Evolutionary conservation across 495 filamentous ascomycete species (phyloP).

Genomic region (Neurospora discreta): DNA sequence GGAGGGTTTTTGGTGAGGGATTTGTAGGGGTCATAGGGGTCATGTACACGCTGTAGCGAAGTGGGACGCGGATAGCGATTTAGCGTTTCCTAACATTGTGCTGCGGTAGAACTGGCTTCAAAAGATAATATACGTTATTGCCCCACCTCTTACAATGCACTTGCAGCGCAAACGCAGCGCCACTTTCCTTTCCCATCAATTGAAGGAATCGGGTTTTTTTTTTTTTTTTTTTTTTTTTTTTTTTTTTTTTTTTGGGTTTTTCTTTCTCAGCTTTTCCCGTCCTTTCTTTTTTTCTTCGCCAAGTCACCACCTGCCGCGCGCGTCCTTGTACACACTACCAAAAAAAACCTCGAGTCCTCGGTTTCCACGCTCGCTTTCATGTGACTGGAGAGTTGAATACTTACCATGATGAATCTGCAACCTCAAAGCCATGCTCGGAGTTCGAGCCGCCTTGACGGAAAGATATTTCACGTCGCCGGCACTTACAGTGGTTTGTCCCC

Average conservation of each 20-base stretch:
- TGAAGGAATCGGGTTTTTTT: background rate
- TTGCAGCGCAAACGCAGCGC: background rate
- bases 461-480: too few species aligned
- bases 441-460: background rate
- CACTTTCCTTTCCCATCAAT: background rate
- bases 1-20: slow-evolving; percentile 16
- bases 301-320: background rate
- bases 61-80: background rate
- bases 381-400: background rate
- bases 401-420: background rate
- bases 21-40: background rate
- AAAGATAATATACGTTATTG: background rate
- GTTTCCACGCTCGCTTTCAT: background rate
- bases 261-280: too few species aligned
- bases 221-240: background rate
- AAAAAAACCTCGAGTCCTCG: background rate
- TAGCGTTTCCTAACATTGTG: background rate
- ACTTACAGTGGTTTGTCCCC: background rate
- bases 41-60: background rate
- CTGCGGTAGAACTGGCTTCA: fast-evolving
- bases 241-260: background rate
- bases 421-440: too few species aligned
- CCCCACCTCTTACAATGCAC: background rate
- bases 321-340: background rate
- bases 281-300: background rate